A percentile compares a stretch with the other conserved stretches of the same genome.
Conservation (phyloP, 2,329 filamentous ascomycete species). For the Fusarium sp. region DNA sequence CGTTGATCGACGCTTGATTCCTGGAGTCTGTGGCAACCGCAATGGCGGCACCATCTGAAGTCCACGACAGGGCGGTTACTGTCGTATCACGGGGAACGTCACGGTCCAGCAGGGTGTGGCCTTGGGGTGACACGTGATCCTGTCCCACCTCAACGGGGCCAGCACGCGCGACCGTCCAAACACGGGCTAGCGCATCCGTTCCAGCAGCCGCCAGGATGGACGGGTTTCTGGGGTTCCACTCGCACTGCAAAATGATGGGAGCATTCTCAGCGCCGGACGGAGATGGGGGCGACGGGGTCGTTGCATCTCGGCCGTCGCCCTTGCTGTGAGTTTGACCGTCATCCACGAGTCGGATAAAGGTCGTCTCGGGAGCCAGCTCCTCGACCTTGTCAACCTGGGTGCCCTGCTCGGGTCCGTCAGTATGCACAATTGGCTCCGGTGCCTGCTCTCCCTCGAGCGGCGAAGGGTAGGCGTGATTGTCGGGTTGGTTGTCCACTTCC, state of each 20-base stretch:
- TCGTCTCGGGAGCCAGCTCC: constrained; percentile 70
- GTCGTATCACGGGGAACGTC: constrained; percentile 64
- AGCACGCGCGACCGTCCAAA: constrained; percentile 73
- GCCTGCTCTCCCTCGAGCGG: constrained; percentile 70
- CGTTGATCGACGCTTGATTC: constrained; percentile 63
- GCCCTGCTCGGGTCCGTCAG: constrained; percentile 72
- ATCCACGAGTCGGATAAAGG: constrained; percentile 68
- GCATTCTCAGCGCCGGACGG: constrained; percentile 60
- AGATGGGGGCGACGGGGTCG: constrained; percentile 50
- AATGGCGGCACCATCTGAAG: constrained; percentile 65
- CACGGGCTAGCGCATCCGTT: constrained; percentile 76
- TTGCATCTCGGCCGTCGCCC: constrained; percentile 49
- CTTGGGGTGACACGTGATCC: constrained; percentile 56
- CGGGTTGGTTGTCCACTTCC: constrained; percentile 67
- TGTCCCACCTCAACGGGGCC: constrained; percentile 55
- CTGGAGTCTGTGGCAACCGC: constrained; percentile 69
- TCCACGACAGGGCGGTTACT: constrained; percentile 72
- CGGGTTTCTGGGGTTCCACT: constrained; percentile 75
- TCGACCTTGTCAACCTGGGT: constrained; percentile 74
- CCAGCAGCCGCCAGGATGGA: constrained; percentile 75
- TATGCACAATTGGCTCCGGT: constrained; percentile 65
- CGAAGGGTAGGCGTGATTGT: constrained; percentile 74
- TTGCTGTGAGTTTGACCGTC: constrained; percentile 49
- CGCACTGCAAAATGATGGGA: constrained; percentile 75
- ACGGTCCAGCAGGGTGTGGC: constrained; percentile 62